Conservation (phyloP, 805 yeast genomes). For the Candida xyloterini region DNA sequence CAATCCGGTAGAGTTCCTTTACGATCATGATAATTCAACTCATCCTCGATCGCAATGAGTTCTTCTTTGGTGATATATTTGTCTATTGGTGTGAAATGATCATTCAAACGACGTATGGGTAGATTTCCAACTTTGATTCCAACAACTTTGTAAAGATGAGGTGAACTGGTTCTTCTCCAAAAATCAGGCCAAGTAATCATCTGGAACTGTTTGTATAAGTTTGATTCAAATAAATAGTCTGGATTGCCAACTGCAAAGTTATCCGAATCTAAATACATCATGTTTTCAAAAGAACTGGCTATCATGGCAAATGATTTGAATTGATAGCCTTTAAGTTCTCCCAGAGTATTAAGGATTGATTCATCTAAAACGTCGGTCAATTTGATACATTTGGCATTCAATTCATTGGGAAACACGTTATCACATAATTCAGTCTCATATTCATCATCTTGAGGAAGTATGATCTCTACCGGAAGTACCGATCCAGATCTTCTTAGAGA, state of each 20-base stretch:
- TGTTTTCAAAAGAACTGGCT: conserved; percentile 44
- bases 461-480: conserved; percentile 41
- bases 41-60: conserved; percentile 25
- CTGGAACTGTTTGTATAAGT: conserved; percentile 47
- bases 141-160: conserved; percentile 45
- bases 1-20: conserved; percentile 63
- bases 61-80: conserved; percentile 8
- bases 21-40: conserved; percentile 51
- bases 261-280: conserved; percentile 46
- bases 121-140: conserved; percentile 33
- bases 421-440: conserved; percentile 39
- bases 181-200: conserved; percentile 74
- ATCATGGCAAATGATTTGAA: conserved; percentile 42
- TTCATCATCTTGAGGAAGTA: conserved; percentile 39
- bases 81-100: conserved; percentile 21
- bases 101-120: conserved; percentile 21
- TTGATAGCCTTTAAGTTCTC: conserved; percentile 36
- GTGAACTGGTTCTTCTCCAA: conserved; percentile 69
- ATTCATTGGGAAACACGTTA: conserved; percentile 34
- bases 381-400: conserved; percentile 42
- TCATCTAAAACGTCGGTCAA: conserved; percentile 37
- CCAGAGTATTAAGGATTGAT: conserved; percentile 16
- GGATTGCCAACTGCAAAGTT: conserved; percentile 43
- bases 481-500: conserved; percentile 43
- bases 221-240: conserved; percentile 32